Evolutionary conservation across 2,329 filamentous ascomycete genomes (phyloP).

Genomic region (Neurospora sp.): DNA sequence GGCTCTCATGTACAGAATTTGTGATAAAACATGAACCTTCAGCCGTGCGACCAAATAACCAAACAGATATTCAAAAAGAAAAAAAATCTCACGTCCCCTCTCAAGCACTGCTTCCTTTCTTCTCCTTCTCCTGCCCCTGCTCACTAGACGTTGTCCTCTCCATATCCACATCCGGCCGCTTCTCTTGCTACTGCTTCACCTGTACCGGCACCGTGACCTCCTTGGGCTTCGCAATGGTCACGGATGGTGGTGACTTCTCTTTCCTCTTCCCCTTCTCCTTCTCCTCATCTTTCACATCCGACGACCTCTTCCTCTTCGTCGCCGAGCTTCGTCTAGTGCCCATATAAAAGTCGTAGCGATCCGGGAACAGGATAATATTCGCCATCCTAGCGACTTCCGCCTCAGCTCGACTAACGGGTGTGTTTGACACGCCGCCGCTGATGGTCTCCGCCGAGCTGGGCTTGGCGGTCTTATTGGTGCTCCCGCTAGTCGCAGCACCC

Average conservation of each 20-base stretch:
- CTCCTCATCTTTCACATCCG: neutral
- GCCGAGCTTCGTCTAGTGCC: slow-evolving; percentile 22
- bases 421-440: neutral
- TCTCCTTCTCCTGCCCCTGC: neutral
- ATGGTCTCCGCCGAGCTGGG: too few species aligned
- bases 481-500: neutral
- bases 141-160: neutral
- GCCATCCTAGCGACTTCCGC: slow-evolving; percentile 43
- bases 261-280: neutral
- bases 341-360: slow-evolving; percentile 40
- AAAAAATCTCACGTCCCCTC: neutral
- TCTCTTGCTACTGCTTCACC: slow-evolving; percentile 4
- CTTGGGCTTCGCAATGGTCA: neutral
- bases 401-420: slow-evolving; percentile 29
- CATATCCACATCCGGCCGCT: neutral
- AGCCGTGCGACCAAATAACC: neutral
- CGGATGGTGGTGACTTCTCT: neutral
- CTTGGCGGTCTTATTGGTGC: too few species aligned
- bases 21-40: neutral
- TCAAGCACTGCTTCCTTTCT: neutral
- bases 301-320: slow-evolving; percentile 5
- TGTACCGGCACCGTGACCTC: neutral
- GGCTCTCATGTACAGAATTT: neutral
- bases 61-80: neutral
- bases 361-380: slow-evolving; percentile 48